These are phyloP conservation scores for Sphagnum magellanicum DNA, from an alignment of 228 moss, liverwort and hornwort genomes.

Conservation along the genomic window DNA sequence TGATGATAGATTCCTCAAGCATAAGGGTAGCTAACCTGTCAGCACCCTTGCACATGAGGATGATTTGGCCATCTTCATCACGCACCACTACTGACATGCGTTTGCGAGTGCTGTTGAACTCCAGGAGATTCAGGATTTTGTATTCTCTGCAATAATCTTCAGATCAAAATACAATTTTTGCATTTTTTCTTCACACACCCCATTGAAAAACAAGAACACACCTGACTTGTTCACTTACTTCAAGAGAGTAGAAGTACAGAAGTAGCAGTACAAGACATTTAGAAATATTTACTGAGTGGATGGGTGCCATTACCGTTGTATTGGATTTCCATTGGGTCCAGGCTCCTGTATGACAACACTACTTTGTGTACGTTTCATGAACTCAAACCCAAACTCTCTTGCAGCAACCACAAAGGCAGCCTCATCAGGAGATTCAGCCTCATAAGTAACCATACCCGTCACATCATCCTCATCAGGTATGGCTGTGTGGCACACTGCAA, in stretches of 20 bases:
- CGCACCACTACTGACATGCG: slow-evolving; percentile 95
- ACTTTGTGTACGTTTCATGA: slow-evolving; percentile 43
- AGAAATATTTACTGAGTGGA: no score
- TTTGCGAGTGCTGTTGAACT: slow-evolving; percentile 85
- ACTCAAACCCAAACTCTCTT: slow-evolving; percentile 59
- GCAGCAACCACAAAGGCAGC: slow-evolving; percentile 62
- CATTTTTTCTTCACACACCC: background rate
- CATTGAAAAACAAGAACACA: background rate
- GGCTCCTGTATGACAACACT: slow-evolving; percentile 32
- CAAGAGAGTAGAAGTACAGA: background rate
- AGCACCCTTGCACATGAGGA: slow-evolving; percentile 97
- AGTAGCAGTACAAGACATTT: no score
- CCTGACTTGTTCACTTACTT: background rate
- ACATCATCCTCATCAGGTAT: slow-evolving; percentile 52
- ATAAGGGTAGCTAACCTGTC: slow-evolving; percentile 53
- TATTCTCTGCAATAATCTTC: slow-evolving; percentile 23
- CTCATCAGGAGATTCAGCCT: slow-evolving; percentile 67
- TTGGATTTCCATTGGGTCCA: background rate
- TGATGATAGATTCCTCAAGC: no score
- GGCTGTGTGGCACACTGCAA: slow-evolving; percentile 64
- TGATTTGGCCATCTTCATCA: slow-evolving; percentile 58
- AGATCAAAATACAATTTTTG: background rate
- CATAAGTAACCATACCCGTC: slow-evolving; percentile 28
- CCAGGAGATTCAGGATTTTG: slow-evolving; percentile 49
- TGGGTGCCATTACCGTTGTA: background rate